phyloP scores from a whole-genome alignment of 1,284 basidiomycete genomes.

The Pseudozyma flocculosa region DNA sequence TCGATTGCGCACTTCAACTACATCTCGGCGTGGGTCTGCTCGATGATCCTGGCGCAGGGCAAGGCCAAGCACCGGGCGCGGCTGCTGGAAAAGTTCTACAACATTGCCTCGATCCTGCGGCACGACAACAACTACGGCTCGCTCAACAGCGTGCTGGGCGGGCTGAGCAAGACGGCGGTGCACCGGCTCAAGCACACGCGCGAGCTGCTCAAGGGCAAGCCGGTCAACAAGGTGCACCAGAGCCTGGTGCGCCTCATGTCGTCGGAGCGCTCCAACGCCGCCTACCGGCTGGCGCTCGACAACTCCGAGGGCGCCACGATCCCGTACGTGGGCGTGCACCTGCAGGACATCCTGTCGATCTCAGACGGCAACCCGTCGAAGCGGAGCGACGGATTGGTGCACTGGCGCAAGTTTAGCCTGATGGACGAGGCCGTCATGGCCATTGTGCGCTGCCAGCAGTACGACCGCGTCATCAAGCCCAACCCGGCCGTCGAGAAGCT shows the following conservation, averaged over 20 bases:
- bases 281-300: slow-evolving; percentile 48
- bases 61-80: slow-evolving; percentile 46
- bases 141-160: slow-evolving; percentile 46
- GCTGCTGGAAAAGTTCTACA: slow-evolving; percentile 52
- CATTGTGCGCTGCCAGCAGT: slow-evolving; percentile 43
- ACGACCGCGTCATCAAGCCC: slow-evolving; percentile 17
- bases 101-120: slow-evolving; percentile 44
- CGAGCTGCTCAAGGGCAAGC: slow-evolving; percentile 41
- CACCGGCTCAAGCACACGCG: slow-evolving; percentile 47
- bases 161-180: slow-evolving; percentile 42
- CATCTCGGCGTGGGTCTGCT: slow-evolving; percentile 49
- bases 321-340: slow-evolving; percentile 50
- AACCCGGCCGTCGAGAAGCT: slow-evolving; percentile 28
- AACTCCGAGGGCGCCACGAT: slow-evolving; percentile 47
- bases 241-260: slow-evolving; percentile 44
- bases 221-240: slow-evolving; percentile 44
- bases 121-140: slow-evolving; percentile 52
- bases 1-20: slow-evolving; percentile 54
- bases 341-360: slow-evolving; percentile 51
- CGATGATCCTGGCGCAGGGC: slow-evolving; percentile 48
- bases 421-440: slow-evolving; percentile 54
- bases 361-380: slow-evolving; percentile 48
- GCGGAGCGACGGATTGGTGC: slow-evolving; percentile 39
- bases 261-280: slow-evolving; percentile 39
- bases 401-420: slow-evolving; percentile 50